A percentile compares a stretch with the other conserved stretches of the same genome.
phyloP scores from a whole-genome alignment of 2,329 filamentous ascomycete species.

The Talaromyces sp. region DNA sequence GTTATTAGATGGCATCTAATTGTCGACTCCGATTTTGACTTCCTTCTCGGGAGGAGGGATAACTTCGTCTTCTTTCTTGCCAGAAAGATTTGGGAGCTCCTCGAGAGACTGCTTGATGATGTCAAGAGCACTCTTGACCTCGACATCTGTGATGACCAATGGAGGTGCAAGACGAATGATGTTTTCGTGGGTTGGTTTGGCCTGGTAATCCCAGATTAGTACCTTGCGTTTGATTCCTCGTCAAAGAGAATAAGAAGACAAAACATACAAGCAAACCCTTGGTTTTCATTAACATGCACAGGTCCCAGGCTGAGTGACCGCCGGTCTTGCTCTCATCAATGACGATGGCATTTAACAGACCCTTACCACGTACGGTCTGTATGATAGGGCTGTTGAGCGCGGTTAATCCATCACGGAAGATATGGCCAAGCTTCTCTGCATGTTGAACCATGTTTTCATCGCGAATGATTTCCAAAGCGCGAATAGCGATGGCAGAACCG shows the following conservation, averaged over 20 bases:
- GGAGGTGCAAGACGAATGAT: slow-evolving; percentile 98
- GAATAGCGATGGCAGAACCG: slow-evolving; percentile 91
- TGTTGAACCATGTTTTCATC: slow-evolving; percentile 84
- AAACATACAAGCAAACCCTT: slow-evolving; percentile 82
- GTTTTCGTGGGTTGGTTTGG: slow-evolving; percentile 97
- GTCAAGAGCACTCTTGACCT: slow-evolving; percentile 71
- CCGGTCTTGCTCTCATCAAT: slow-evolving; percentile 86
- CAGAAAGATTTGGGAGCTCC: slow-evolving; percentile 70
- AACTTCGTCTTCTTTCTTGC: slow-evolving; percentile 53
- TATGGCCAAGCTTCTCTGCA: slow-evolving; percentile 72
- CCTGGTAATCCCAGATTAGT: slow-evolving; percentile 50
- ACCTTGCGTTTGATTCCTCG: not conserved
- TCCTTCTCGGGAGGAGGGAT: slow-evolving; percentile 59
- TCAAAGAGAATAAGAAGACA: not conserved
- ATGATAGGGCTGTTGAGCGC: slow-evolving; percentile 70
- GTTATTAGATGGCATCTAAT: slow-evolving; percentile 4
- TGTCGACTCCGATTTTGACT: slow-evolving; percentile 52
- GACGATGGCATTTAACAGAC: slow-evolving; percentile 89
- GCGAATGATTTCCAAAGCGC: slow-evolving; percentile 86
- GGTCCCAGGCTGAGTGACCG: slow-evolving; percentile 89
- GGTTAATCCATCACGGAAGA: slow-evolving; percentile 75
- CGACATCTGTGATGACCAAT: slow-evolving; percentile 83
- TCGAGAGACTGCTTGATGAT: slow-evolving; percentile 79
- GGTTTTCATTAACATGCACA: slow-evolving; percentile 91
- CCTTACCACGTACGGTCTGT: slow-evolving; percentile 80